Conservation (phyloP, 371 early-diverging fungal species). For the Rhizopus microsporus region DNA sequence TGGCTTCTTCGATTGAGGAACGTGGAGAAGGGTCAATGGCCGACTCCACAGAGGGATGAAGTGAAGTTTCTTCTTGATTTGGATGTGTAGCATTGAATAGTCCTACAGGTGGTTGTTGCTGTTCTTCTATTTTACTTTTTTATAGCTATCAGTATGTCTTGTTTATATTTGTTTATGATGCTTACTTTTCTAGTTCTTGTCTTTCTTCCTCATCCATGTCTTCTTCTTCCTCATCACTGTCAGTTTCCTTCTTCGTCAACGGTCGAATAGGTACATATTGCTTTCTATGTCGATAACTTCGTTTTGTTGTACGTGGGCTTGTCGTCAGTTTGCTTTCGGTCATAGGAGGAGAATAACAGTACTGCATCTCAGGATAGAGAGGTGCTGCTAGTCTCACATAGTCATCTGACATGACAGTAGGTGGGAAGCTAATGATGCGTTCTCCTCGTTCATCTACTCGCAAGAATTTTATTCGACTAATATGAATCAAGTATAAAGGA, state of each 20-base stretch:
- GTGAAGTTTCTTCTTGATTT: constrained; percentile 16
- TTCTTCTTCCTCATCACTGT: constrained; percentile 18
- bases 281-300: constrained; percentile 20
- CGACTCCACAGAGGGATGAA: constrained; percentile 50
- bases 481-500: constrained; percentile 76
- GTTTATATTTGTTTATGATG: neutral
- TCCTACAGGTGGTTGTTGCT: neutral
- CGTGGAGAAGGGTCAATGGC: constrained; percentile 46
- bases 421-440: constrained; percentile 72
- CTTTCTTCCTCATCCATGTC: constrained; percentile 10
- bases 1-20: constrained; percentile 28
- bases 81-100: neutral
- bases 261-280: neutral
- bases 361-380: constrained; percentile 71
- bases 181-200: neutral
- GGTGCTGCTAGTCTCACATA: constrained; percentile 77
- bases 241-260: neutral
- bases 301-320: constrained; percentile 33
- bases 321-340: constrained; percentile 23
- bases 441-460: constrained; percentile 73
- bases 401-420: constrained; percentile 68
- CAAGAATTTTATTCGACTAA: constrained; percentile 76
- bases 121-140: neutral
- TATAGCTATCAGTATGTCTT: neutral
- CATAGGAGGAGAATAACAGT: constrained; percentile 63